A percentile compares a stretch with the other conserved stretches of the same genome.
phyloP scores from a whole-genome alignment of 1,284 basidiomycete genomes.

The Sanghuangporus sanghuang region DNA sequence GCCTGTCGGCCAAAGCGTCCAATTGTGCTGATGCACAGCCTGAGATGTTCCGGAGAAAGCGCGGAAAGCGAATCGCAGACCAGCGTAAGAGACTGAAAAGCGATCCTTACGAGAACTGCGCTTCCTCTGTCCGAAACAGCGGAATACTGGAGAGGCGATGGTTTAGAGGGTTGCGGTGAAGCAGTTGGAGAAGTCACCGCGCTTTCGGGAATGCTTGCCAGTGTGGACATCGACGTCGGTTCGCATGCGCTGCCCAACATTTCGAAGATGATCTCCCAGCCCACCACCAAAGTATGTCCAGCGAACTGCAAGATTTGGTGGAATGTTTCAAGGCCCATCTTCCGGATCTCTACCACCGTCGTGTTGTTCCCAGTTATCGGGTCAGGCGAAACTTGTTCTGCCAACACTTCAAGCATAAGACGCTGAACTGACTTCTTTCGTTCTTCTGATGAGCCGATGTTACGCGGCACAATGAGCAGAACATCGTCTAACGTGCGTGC shows the following conservation, averaged over 20 bases:
- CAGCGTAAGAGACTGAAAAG: conserved; percentile 90
- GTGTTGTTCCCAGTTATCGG: conserved; percentile 35
- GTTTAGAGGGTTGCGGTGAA: conserved; percentile 35
- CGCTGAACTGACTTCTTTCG: conserved; percentile 70
- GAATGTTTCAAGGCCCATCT: conserved; percentile 84
- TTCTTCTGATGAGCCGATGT: conserved; percentile 55
- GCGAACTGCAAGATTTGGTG: conserved; percentile 88
- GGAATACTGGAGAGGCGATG: conserved; percentile 45
- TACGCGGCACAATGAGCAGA: conserved; percentile 65
- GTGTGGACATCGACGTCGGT: conserved; percentile 36
- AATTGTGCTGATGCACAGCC: conserved; percentile 84
- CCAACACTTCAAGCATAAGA: conserved; percentile 78
- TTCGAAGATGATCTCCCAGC: conserved; percentile 91
- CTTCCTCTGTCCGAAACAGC: conserved; percentile 54
- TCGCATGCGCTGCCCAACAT: conserved; percentile 83
- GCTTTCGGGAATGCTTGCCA: conserved; percentile 41
- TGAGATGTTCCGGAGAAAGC: conserved; percentile 76
- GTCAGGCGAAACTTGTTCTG: conserved; percentile 70
- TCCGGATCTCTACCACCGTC: conserved; percentile 71
- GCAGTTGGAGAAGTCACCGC: conserved; percentile 32
- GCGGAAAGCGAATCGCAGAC: conserved; percentile 90
- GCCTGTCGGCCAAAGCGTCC: conserved; percentile 87
- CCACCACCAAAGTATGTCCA: conserved; percentile 84
- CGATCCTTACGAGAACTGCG: conserved; percentile 73
- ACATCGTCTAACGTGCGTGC: conserved; percentile 83